Evolutionary conservation across 305 asterid species (phyloP).

Genomic region (Solanum aculeatissimum): DNA sequence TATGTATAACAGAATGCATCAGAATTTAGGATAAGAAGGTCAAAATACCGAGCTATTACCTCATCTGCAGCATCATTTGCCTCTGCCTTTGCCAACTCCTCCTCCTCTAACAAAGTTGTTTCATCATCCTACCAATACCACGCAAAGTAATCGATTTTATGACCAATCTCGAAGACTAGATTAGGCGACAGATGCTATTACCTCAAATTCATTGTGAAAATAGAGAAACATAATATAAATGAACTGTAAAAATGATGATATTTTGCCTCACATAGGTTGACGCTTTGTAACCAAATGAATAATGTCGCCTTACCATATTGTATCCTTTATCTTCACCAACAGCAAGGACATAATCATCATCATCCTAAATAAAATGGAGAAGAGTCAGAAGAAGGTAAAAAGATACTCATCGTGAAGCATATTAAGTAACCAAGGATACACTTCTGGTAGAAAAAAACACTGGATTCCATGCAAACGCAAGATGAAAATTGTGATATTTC

Average conservation of each 20-base stretch:
- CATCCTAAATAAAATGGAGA: constrained; percentile 4
- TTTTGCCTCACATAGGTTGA: neutral
- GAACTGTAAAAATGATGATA: neutral
- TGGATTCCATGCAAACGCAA: neutral
- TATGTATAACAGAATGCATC: neutral
- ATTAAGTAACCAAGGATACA: neutral
- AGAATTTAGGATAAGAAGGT: neutral
- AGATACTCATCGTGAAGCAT: neutral
- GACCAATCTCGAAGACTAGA: neutral
- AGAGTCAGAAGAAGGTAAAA: neutral
- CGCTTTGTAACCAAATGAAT: neutral
- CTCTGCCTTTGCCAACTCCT: constrained; percentile 73
- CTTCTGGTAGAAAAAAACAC: neutral
- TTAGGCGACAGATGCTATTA: neutral
- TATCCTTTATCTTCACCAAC: constrained; percentile 1
- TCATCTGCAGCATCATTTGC: constrained; percentile 42
- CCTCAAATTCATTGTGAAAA: neutral
- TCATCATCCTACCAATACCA: constrained; percentile 69
- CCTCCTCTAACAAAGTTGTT: constrained; percentile 88
- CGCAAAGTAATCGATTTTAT: neutral
- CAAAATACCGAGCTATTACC: constrained; percentile 26
- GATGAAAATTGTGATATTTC: neutral
- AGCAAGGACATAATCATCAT: constrained; percentile 5
- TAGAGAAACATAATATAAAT: neutral
- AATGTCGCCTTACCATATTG: neutral